phyloP scores from a whole-genome alignment of 176 grass and related monocot genomes.

The Canna indica region DNA sequence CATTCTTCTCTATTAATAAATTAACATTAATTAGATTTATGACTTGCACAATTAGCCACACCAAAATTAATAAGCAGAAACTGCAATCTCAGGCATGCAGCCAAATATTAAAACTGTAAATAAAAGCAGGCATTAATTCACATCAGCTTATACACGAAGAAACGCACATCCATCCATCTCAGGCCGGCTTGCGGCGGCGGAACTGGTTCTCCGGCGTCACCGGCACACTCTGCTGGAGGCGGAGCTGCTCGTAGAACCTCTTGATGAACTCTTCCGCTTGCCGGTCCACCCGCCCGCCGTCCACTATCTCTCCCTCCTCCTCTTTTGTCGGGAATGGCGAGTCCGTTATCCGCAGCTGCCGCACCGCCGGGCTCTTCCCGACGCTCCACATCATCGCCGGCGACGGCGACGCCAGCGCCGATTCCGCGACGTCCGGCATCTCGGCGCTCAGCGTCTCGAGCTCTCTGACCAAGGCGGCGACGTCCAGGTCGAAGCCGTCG shows the following conservation, averaged over 20 bases:
- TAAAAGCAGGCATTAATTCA: too few relatives aligned
- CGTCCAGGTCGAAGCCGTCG: not conserved
- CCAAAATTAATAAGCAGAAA: too few relatives aligned
- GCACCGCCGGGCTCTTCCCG: constrained; percentile 3
- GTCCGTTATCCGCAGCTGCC: constrained; percentile 49
- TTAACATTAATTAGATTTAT: too few relatives aligned
- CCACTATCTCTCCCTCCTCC: constrained; percentile 23
- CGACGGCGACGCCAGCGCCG: not conserved
- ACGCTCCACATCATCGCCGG: not conserved
- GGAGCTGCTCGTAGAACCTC: constrained; percentile 69
- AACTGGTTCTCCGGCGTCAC: constrained; percentile 4
- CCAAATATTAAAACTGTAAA: too few relatives aligned
- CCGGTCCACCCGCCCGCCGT: constrained; percentile 35
- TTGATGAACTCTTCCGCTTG: constrained; percentile 86
- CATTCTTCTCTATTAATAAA: too few relatives aligned
- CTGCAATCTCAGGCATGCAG: too few relatives aligned
- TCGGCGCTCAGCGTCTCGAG: constrained; percentile 45
- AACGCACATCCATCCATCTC: not conserved
- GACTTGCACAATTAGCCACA: too few relatives aligned
- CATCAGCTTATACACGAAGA: too few relatives aligned
- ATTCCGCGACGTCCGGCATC: constrained; percentile 7
- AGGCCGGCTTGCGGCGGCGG: not conserved
- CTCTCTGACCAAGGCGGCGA: constrained; percentile 27
- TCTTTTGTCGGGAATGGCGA: constrained; percentile 40
- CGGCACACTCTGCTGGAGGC: constrained; percentile 32